phyloP scores from a whole-genome alignment of 495 filamentous ascomycete genomes.

The Oleoguttula mirabilis region DNA sequence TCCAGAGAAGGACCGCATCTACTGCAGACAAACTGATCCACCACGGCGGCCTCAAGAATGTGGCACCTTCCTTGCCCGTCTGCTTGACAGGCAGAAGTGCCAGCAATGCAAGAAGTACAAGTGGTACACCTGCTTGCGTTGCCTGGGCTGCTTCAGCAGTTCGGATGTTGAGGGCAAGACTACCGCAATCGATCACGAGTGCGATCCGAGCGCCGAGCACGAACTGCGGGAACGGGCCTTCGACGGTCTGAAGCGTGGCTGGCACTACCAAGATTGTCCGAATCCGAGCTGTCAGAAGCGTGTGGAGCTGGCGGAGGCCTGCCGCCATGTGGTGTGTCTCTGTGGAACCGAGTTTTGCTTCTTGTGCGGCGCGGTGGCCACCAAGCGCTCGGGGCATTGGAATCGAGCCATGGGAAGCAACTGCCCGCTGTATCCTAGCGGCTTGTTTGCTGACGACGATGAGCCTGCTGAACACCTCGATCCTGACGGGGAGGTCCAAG shows the following conservation, averaged over 20 bases:
- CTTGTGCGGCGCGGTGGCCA: conserved; percentile 4
- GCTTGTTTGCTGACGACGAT: conserved; percentile 27
- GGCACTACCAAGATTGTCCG: conserved; percentile 14
- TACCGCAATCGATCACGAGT: conserved; percentile 4
- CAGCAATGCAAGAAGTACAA: conserved; percentile 6
- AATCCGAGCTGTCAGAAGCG: background rate
- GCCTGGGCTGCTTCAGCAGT: background rate
- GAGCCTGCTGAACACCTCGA: conserved; percentile 47
- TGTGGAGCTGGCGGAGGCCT: conserved; percentile 7
- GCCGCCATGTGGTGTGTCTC: conserved; percentile 9
- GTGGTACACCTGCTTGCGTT: conserved; percentile 11
- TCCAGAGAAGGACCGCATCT: conserved; percentile 8
- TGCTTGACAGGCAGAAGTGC: background rate
- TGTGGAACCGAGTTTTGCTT: conserved; percentile 13
- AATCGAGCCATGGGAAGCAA: no score
- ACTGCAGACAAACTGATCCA: conserved; percentile 4
- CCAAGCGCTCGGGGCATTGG: background rate
- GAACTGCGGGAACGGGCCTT: conserved; percentile 3
- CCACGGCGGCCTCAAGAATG: conserved; percentile 3
- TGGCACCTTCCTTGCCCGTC: conserved; percentile 1
- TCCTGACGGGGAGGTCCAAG: conserved; percentile 76
- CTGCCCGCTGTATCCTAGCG: conserved; percentile 34
- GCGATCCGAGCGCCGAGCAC: background rate
- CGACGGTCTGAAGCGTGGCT: conserved; percentile 5
- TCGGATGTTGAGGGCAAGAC: background rate